phyloP scores from a whole-genome alignment of 2,329 filamentous ascomycete genomes.

The Colletotrichum plurivorum region DNA sequence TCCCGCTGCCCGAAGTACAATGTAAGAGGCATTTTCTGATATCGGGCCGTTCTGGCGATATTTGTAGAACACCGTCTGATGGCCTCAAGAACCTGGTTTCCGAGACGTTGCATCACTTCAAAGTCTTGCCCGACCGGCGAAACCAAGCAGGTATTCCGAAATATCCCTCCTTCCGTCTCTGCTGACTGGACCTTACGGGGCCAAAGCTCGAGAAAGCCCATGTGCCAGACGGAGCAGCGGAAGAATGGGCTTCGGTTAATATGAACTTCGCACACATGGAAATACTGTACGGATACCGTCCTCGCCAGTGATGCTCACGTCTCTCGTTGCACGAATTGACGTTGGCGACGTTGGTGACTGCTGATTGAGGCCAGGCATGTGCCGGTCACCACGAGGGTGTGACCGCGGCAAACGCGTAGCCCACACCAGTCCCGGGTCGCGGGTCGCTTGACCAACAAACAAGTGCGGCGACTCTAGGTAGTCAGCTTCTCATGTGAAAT shows the following conservation, averaged over 20 bases:
- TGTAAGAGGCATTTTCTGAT: slow-evolving; percentile 9
- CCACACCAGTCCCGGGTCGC: slow-evolving; percentile 13
- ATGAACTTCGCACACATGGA: not conserved
- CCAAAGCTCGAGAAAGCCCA: not conserved
- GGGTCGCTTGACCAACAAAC: slow-evolving; percentile 13
- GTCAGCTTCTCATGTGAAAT: slow-evolving; percentile 23
- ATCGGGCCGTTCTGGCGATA: slow-evolving; percentile 21
- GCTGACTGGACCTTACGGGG: not conserved
- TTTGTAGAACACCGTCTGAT: not conserved
- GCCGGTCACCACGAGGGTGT: not conserved
- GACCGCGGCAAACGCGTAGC: slow-evolving; percentile 22
- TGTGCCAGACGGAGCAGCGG: not conserved
- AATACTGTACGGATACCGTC: not conserved
- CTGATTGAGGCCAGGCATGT: slow-evolving; percentile 7
- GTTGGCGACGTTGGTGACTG: too few species aligned
- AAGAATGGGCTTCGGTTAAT: not conserved
- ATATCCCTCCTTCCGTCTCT: not conserved
- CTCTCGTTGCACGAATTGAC: too few species aligned
- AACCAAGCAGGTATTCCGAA: not conserved
- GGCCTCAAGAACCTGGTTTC: too few species aligned
- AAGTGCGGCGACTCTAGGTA: not conserved
- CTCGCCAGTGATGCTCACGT: too few species aligned
- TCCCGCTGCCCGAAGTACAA: slow-evolving; percentile 1
- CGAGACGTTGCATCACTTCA: too few species aligned
- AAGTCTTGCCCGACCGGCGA: too few species aligned